Evolutionary conservation across 345 rosid species (phyloP).

Genomic region (Odontarrhena argentea): DNA sequence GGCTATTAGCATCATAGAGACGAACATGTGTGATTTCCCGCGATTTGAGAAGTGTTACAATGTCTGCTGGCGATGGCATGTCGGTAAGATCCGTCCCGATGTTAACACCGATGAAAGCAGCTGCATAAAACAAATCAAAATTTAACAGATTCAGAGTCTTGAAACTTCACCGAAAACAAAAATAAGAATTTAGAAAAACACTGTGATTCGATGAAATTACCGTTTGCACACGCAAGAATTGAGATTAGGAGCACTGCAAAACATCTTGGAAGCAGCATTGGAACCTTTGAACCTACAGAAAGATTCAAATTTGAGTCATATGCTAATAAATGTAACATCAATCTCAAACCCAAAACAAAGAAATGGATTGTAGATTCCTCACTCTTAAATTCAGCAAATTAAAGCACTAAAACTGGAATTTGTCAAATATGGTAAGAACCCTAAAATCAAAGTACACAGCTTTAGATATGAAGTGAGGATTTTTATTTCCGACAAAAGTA

Average conservation of each 20-base stretch:
- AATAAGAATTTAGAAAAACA: not conserved
- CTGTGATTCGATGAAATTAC: slow-evolving; percentile 43
- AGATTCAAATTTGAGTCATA: slow-evolving; percentile 18
- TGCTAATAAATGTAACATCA: not conserved
- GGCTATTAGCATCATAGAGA: slow-evolving; percentile 80
- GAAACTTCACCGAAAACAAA: not conserved
- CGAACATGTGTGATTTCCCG: slow-evolving; percentile 80
- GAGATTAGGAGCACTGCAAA: slow-evolving; percentile 51
- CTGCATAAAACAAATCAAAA: slow-evolving; percentile 41
- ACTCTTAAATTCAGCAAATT: slow-evolving; percentile 3
- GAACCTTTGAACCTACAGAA: slow-evolving; percentile 31
- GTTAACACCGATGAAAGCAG: slow-evolving; percentile 84
- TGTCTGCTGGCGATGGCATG: slow-evolving; percentile 72
- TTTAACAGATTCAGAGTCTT: not conserved
- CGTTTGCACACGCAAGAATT: slow-evolving; percentile 48
- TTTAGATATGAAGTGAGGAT: slow-evolving; percentile 14
- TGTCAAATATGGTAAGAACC: slow-evolving; percentile 36
- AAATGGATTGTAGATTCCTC: slow-evolving; percentile 1
- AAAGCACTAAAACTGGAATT: not conserved
- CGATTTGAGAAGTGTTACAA: slow-evolving; percentile 59
- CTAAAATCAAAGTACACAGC: slow-evolving; percentile 35
- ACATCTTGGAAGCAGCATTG: slow-evolving; percentile 60
- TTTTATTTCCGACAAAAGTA: slow-evolving; percentile 1
- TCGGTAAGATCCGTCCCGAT: slow-evolving; percentile 78
- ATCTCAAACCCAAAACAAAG: slow-evolving; percentile 5